phyloP scores from a whole-genome alignment of 257 asterid species.

The Solanum pennellii region DNA sequence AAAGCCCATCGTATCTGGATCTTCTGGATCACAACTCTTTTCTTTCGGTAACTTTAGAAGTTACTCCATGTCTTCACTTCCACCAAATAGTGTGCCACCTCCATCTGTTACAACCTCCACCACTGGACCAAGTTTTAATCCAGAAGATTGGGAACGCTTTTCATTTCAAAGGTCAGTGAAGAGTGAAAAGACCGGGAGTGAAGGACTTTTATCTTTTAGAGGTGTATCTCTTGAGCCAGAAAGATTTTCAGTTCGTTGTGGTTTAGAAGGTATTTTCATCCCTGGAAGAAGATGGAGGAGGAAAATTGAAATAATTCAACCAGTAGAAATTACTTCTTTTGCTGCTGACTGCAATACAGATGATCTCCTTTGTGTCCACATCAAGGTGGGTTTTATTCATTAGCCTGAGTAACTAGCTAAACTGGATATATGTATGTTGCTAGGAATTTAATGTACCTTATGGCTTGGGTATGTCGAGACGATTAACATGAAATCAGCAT shows the following conservation, averaged over 20 bases:
- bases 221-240: slow-evolving; percentile 90
- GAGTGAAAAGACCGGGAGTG: slow-evolving; percentile 43
- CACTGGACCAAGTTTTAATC: slow-evolving; percentile 41
- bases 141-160: slow-evolving; percentile 73
- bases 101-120: slow-evolving; percentile 39
- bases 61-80: slow-evolving; percentile 94
- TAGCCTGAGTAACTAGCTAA: neutral
- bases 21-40: slow-evolving; percentile 84
- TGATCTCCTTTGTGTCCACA: slow-evolving; percentile 87
- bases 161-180: slow-evolving; percentile 50
- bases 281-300: slow-evolving; percentile 98
- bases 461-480: neutral
- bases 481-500: neutral
- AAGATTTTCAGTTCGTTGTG: slow-evolving; percentile 92
- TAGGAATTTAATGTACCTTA: neutral
- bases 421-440: neutral
- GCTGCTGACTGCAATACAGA: slow-evolving; percentile 88
- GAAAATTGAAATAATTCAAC: slow-evolving; percentile 87
- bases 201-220: slow-evolving; percentile 78
- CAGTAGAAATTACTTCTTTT: slow-evolving; percentile 65
- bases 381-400: slow-evolving; percentile 45
- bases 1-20: slow-evolving; percentile 43
- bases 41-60: slow-evolving; percentile 90
- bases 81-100: slow-evolving; percentile 51
- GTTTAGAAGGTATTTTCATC: slow-evolving; percentile 87